Evolutionary conservation across 305 asterid species (phyloP).

Genomic region (Solanum hybrid): DNA sequence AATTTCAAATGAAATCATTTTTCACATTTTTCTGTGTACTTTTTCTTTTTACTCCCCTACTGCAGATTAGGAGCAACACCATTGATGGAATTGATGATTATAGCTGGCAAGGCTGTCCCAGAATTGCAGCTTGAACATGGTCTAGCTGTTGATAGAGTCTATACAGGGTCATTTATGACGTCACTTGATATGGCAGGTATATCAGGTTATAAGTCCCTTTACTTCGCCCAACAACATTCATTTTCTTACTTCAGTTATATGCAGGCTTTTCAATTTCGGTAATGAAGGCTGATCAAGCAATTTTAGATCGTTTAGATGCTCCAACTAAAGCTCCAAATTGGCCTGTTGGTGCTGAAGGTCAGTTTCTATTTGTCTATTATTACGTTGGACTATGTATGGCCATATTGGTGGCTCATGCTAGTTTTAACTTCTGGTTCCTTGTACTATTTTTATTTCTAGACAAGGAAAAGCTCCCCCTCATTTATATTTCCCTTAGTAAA

Average conservation of each 20-base stretch:
- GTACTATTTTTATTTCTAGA: constrained; percentile 1
- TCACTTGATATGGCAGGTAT: constrained; percentile 97
- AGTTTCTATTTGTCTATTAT: constrained; percentile 14
- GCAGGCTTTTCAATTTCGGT: constrained; percentile 90
- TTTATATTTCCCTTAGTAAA: neutral
- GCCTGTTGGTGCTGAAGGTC: constrained; percentile 94
- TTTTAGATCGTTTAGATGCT: constrained; percentile 74
- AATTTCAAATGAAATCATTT: neutral
- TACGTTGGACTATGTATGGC: neutral
- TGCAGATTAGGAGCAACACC: constrained; percentile 94
- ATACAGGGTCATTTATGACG: constrained; percentile 97
- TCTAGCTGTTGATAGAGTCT: constrained; percentile 92
- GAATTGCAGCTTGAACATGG: constrained; percentile 92
- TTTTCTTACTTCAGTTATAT: constrained; percentile 2
- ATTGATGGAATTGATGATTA: constrained; percentile 93
- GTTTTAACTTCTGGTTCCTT: neutral
- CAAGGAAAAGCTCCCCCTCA: neutral
- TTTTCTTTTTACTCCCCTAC: neutral
- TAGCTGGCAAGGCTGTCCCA: constrained; percentile 88
- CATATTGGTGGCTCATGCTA: neutral
- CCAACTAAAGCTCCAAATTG: constrained; percentile 94
- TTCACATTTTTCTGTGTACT: neutral
- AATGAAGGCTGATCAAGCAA: constrained; percentile 71
- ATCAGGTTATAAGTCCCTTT: neutral
- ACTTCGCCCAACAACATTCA: neutral